phyloP scores from a whole-genome alignment of 768 basidiomycete genomes.

The Russula sp. region DNA sequence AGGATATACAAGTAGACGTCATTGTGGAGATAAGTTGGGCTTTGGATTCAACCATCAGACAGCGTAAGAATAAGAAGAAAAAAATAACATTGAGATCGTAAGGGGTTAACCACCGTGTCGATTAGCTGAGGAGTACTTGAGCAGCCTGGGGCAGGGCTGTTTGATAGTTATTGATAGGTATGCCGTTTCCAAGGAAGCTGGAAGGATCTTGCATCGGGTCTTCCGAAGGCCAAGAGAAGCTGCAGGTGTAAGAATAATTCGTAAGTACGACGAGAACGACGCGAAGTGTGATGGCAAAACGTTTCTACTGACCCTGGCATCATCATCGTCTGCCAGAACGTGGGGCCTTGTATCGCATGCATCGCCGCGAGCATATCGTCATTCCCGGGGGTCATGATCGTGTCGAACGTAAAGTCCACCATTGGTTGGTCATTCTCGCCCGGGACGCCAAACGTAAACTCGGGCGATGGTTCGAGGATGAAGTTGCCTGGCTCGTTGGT shows the following conservation, averaged over 20 bases:
- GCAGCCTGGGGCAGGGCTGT: neutral
- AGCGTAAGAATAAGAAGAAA: neutral
- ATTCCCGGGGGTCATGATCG: constrained; percentile 1
- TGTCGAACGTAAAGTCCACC: constrained; percentile 18
- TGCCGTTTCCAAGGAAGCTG: neutral
- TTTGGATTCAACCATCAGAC: neutral
- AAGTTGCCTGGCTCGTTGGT: neutral
- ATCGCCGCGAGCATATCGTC: constrained; percentile 62
- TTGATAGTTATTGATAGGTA: neutral
- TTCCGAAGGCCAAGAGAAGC: constrained; percentile 18
- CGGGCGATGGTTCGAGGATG: neutral
- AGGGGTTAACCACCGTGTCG: neutral
- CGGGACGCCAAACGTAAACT: constrained; percentile 8
- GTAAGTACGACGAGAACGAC: neutral
- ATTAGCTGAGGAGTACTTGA: neutral
- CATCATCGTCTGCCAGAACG: constrained; percentile 76
- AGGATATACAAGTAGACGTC: no score
- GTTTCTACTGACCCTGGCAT: constrained; percentile 58
- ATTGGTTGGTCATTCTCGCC: neutral
- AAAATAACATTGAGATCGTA: neutral
- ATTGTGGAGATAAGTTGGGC: no score
- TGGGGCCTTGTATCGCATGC: constrained; percentile 62
- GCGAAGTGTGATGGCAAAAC: neutral
- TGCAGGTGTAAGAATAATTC: neutral
- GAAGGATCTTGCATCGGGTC: neutral